A percentile compares a stretch with the other conserved stretches of the same genome.
Conservation (phyloP, 805 yeast genomes). For the Grigorovia transvaalensis region DNA sequence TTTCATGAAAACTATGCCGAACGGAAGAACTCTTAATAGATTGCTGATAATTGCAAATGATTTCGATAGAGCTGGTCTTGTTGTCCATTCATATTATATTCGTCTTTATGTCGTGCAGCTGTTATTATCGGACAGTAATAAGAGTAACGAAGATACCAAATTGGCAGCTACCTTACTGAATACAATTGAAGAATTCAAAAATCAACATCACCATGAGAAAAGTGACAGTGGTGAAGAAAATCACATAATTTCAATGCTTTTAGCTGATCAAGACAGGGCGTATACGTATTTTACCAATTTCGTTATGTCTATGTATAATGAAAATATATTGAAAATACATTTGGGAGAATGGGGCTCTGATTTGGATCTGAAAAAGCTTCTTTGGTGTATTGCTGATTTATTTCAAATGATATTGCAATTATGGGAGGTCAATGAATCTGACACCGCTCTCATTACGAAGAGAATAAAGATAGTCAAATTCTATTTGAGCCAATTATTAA, state of each 20-base stretch:
- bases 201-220: conserved; percentile 5
- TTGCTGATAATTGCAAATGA: conserved; percentile 16
- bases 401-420: conserved; percentile 14
- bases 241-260: conserved; percentile 31
- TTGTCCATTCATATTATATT: conserved; percentile 24
- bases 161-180: conserved; percentile 58
- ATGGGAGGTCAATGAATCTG: conserved; percentile 14
- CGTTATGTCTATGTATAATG: conserved; percentile 47
- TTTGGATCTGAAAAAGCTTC: conserved; percentile 13
- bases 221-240: conserved; percentile 18
- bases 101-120: conserved; percentile 61
- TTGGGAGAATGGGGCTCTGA: conserved; percentile 33
- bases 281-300: conserved; percentile 47
- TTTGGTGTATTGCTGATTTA: conserved; percentile 28
- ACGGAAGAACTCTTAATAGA: conserved; percentile 1
- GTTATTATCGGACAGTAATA: conserved; percentile 53
- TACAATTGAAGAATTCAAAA: conserved; percentile 53
- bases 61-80: conserved; percentile 17
- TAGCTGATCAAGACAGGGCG: conserved; percentile 52
- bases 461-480: conserved; percentile 22
- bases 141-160: conserved; percentile 43
- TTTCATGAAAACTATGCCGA: neutral
- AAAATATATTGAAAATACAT: conserved; percentile 36
- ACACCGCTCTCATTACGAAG: conserved; percentile 10
- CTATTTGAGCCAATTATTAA: conserved; percentile 18